Evolutionary conservation across 805 yeast species (phyloP).

Genomic region (Lipomyces anomalus): DNA sequence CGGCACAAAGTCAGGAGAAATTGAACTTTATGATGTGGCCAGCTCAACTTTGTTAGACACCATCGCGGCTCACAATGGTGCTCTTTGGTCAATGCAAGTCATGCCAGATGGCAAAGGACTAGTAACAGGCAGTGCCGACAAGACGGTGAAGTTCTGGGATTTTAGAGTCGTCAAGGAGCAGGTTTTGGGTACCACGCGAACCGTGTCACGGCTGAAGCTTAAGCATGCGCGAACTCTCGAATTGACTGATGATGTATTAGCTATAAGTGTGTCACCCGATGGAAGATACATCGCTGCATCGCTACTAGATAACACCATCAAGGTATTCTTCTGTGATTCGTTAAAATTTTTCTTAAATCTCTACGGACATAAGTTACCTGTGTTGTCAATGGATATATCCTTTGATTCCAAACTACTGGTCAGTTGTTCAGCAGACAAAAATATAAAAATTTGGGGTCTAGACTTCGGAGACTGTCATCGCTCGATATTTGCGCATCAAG

Average conservation of each 20-base stretch:
- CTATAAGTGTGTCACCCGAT: conserved; percentile 77
- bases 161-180: conserved; percentile 58
- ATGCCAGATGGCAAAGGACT: conserved; percentile 78
- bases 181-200: conserved; percentile 61
- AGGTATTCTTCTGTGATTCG: conserved; percentile 82
- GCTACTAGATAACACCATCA: conserved; percentile 87
- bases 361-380: conserved; percentile 96
- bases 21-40: conserved; percentile 81
- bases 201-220: conserved; percentile 50
- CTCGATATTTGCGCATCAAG: conserved; percentile 95
- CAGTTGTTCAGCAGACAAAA: conserved; percentile 95
- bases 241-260: conserved; percentile 74
- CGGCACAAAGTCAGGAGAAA: conserved; percentile 81
- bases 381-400: conserved; percentile 85
- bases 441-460: conserved; percentile 95
- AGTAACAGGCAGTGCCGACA: conserved; percentile 93
- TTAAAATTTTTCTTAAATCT: conserved; percentile 81
- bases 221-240: conserved; percentile 78
- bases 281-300: conserved; percentile 73
- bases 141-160: conserved; percentile 83
- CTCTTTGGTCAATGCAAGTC: conserved; percentile 87
- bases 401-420: conserved; percentile 79
- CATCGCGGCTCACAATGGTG: conserved; percentile 72
- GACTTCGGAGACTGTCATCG: conserved; percentile 99
- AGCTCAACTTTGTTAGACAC: conserved; percentile 67